Evolutionary conservation across 2,329 filamentous ascomycete genomes (phyloP).

Genomic region (Scleromitrula shiraiana): DNA sequence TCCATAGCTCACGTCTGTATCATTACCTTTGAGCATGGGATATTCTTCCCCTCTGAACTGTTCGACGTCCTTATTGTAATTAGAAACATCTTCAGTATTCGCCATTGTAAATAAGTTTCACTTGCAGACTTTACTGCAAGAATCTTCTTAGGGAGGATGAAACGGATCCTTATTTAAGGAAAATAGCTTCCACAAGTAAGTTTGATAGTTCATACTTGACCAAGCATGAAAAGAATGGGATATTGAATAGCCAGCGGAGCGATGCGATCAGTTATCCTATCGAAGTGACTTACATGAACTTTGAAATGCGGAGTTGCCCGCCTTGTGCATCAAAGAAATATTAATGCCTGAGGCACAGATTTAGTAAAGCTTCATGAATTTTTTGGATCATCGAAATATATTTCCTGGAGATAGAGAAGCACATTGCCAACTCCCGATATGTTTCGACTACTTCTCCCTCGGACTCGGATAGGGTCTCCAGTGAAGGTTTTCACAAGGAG

Average conservation of each 20-base stretch:
- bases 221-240: background rate
- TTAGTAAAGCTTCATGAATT: too few species aligned
- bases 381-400: slow-evolving; percentile 9
- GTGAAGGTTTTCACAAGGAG: background rate
- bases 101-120: background rate
- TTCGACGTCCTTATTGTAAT: slow-evolving; percentile 54
- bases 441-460: slow-evolving; percentile 28
- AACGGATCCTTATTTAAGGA: background rate
- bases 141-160: slow-evolving; percentile 10
- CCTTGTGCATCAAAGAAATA: background rate
- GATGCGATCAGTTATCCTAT: background rate
- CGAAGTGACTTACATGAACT: background rate
- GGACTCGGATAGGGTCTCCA: slow-evolving; percentile 22
- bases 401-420: slow-evolving; percentile 1
- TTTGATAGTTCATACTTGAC: slow-evolving; percentile 14
- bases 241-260: background rate
- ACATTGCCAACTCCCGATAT: too few species aligned
- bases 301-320: slow-evolving; percentile 8
- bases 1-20: background rate
- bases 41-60: slow-evolving; percentile 52
- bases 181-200: slow-evolving; percentile 1
- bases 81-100: slow-evolving; percentile 15
- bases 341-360: background rate
- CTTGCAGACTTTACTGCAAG: background rate
- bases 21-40: slow-evolving; percentile 59